These are phyloP conservation scores for Daucus carota DNA, from an alignment of 129 eudicot species.

Conservation along the genomic window DNA sequence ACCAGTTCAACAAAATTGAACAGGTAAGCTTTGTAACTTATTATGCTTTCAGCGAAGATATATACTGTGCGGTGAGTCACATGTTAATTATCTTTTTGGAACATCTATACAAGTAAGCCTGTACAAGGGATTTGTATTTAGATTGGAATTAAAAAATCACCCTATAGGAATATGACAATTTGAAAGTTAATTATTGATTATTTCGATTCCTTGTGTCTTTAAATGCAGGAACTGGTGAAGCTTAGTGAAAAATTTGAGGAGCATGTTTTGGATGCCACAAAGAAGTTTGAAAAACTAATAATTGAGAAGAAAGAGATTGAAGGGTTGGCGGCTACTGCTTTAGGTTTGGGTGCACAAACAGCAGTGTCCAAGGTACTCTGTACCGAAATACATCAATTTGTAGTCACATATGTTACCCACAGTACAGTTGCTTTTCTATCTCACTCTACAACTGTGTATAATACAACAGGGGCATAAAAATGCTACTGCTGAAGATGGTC, in stretches of 20 bases:
- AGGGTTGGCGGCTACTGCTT: conserved; percentile 85
- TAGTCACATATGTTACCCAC: too few relatives aligned
- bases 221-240: conserved; percentile 63
- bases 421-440: not conserved
- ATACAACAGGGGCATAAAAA: conserved; percentile 69
- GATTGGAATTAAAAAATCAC: not conserved
- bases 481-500: conserved; percentile 91
- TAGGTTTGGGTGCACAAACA: conserved; percentile 88
- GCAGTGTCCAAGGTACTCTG: conserved; percentile 73
- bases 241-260: conserved; percentile 77
- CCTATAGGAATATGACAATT: not conserved
- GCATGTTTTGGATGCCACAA: conserved; percentile 88
- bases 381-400: not conserved
- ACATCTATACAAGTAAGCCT: not conserved
- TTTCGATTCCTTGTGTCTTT: conserved; percentile 7
- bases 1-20: conserved; percentile 67
- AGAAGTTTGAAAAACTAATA: conserved; percentile 70
- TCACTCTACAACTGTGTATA: conserved; percentile 6
- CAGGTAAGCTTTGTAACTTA: conserved; percentile 42
- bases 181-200: not conserved
- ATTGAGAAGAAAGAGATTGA: conserved; percentile 73
- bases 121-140: not conserved
- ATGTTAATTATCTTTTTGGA: not conserved
- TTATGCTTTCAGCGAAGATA: not conserved
- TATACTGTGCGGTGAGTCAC: not conserved